Conservation (phyloP, 805 yeast species). For the Cyberlindnera xishuangbannaensis region DNA sequence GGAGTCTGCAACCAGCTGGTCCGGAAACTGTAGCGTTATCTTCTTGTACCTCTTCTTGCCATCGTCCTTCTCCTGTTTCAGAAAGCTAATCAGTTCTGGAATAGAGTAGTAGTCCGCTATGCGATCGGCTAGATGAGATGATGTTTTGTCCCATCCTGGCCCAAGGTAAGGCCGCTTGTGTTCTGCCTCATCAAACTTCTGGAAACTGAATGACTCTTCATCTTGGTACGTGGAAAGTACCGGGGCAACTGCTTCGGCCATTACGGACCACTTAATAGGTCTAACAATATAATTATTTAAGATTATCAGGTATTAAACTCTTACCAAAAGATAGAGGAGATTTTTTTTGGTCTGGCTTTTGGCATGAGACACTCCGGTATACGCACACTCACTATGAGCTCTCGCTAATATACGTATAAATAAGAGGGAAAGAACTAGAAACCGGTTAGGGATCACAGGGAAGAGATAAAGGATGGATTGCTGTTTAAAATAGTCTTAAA, state of each 20-base stretch:
- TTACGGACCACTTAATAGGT: too few species aligned
- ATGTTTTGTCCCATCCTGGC: constrained; percentile 17
- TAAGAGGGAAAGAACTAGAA: too few species aligned
- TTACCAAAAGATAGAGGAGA: too few species aligned
- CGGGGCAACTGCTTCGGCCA: constrained; percentile 45
- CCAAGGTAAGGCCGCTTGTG: constrained; percentile 28
- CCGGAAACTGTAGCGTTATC: constrained; percentile 90
- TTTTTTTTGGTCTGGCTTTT: too few species aligned
- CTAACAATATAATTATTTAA: too few species aligned
- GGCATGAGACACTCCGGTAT: too few species aligned
- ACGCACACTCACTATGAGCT: too few species aligned
- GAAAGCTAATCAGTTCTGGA: constrained; percentile 36
- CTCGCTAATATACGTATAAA: too few species aligned
- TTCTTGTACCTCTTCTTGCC: constrained; percentile 32
- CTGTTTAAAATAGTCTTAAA: too few species aligned
- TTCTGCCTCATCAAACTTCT: constrained; percentile 30
- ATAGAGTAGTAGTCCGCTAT: constrained; percentile 52
- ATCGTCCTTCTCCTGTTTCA: constrained; percentile 29
- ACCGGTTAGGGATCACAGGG: too few species aligned
- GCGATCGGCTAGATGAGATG: constrained; percentile 11
- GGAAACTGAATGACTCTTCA: constrained; percentile 47
- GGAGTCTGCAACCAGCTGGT: constrained; percentile 69
- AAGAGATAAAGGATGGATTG: too few species aligned
- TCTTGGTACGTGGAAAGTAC: constrained; percentile 71
- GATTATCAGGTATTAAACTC: too few species aligned